Conservation (phyloP, 306 rosid species). For the Abrus precatorius region DNA sequence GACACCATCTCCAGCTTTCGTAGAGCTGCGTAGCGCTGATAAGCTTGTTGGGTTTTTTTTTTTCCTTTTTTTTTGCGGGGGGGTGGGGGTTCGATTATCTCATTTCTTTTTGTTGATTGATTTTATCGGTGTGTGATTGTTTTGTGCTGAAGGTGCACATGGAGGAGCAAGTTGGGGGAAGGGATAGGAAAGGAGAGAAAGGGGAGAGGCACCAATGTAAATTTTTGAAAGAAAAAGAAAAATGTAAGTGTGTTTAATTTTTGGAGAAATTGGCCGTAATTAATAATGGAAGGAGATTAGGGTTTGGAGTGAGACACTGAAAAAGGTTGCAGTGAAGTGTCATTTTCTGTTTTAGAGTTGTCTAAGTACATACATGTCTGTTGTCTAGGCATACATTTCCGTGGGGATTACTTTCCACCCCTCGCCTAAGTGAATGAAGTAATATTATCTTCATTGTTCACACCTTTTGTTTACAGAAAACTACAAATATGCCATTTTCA, state of each 20-base stretch:
- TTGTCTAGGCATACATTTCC: conserved; percentile 75
- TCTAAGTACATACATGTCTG: conserved; percentile 52
- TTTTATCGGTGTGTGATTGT: conserved; percentile 42
- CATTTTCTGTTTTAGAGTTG: conserved; percentile 74
- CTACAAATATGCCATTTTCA: conserved; percentile 53
- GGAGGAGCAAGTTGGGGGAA: conserved; percentile 32
- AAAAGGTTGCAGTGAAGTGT: conserved; percentile 89
- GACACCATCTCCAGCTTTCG: conserved; percentile 41
- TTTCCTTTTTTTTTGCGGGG: background rate
- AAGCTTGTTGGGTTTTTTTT: conserved; percentile 33
- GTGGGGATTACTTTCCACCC: conserved; percentile 68
- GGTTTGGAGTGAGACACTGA: conserved; percentile 61
- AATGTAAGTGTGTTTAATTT: conserved; percentile 40
- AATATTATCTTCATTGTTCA: conserved; percentile 33
- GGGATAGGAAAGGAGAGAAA: background rate
- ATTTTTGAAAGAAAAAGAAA: conserved; percentile 30
- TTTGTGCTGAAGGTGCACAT: conserved; percentile 48
- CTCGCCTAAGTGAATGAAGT: conserved; percentile 36
- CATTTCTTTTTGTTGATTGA: conserved; percentile 15
- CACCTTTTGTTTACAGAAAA: conserved; percentile 44
- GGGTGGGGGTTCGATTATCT: background rate
- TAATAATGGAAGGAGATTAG: conserved; percentile 52
- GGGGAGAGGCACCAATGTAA: conserved; percentile 42
- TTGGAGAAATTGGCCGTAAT: conserved; percentile 25
- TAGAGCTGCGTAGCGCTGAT: background rate